Conservation (phyloP, 495 filamentous ascomycete species). For the Chlorociboria aeruginascens region DNA sequence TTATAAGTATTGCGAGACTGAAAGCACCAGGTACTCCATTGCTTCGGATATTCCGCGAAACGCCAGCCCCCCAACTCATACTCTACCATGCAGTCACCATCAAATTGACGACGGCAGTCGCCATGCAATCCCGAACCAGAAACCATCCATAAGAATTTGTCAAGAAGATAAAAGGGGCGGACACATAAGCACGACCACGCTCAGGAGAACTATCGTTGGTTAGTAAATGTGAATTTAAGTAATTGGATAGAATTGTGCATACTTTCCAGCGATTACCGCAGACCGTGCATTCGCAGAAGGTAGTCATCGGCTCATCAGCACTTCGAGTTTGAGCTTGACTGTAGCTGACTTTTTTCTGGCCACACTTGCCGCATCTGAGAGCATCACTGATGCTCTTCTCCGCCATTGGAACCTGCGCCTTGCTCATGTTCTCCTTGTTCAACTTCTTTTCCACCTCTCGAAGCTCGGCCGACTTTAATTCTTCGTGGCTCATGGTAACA, state of each 20-base stretch:
- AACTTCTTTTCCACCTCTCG: constrained; percentile 54
- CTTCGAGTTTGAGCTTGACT: constrained; percentile 90
- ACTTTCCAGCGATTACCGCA: constrained; percentile 73
- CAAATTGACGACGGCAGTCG: background rate
- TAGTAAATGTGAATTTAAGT: background rate
- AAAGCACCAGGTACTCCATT: background rate
- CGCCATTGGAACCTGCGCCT: constrained; percentile 80
- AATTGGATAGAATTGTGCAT: constrained; percentile 11
- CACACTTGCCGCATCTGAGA: constrained; percentile 80
- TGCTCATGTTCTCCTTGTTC: constrained; percentile 85
- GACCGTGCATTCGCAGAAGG: constrained; percentile 64
- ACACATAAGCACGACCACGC: background rate
- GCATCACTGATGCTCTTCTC: constrained; percentile 79
- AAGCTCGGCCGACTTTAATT: constrained; percentile 66
- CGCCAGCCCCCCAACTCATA: background rate
- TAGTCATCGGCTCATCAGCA: constrained; percentile 88
- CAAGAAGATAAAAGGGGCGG: constrained; percentile 11
- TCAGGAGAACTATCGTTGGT: constrained; percentile 19
- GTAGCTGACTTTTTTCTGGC: constrained; percentile 86
- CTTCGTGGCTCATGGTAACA: constrained; percentile 61
- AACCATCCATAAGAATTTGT: constrained; percentile 16
- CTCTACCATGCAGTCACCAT: too few species aligned
- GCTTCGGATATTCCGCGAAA: background rate
- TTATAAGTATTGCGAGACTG: background rate
- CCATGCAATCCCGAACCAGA: constrained; percentile 10